Percentiles rank a stretch among this genome's conserved stretches.
These are phyloP conservation scores for Sugiyamaella boreocaroliniensis DNA, from an alignment of 805 yeast genomes.

Conservation along the genomic window DNA sequence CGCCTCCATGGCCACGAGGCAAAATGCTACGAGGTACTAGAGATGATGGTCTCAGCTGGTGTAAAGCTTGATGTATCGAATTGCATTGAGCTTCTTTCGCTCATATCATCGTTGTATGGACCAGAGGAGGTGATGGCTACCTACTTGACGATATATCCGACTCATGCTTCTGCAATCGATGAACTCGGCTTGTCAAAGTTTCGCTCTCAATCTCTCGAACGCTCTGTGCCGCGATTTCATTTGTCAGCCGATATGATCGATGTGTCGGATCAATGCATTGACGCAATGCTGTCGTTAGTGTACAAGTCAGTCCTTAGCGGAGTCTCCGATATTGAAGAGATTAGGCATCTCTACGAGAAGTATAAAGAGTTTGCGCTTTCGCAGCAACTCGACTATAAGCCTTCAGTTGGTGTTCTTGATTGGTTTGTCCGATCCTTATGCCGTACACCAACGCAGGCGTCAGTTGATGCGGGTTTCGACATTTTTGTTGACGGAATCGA, in stretches of 20 bases:
- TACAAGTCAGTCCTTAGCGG: conserved; percentile 25
- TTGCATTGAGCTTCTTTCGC: conserved; percentile 23
- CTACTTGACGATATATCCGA: conserved; percentile 10
- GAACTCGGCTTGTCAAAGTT: conserved; percentile 15
- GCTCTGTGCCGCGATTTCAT: not conserved
- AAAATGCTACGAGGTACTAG: conserved; percentile 24
- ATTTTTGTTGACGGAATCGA: conserved; percentile 15
- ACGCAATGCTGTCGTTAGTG: conserved; percentile 16
- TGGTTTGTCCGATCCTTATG: conserved; percentile 22
- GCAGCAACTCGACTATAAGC: not conserved
- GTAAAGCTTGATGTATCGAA: conserved; percentile 14
- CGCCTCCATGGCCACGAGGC: conserved; percentile 23
- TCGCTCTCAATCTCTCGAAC: not conserved
- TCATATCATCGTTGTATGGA: conserved; percentile 20
- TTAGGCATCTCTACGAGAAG: conserved; percentile 14
- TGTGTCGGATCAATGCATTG: not conserved
- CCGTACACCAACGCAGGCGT: conserved; percentile 4
- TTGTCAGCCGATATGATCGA: not conserved
- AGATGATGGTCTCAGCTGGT: conserved; percentile 10
- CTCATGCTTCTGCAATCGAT: conserved; percentile 3
- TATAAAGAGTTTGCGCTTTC: conserved; percentile 10
- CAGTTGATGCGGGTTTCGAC: conserved; percentile 19
- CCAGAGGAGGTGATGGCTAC: conserved; percentile 16
- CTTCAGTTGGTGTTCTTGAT: conserved; percentile 15
- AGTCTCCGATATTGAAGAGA: conserved; percentile 12